Evolutionary conservation across 106 monocot genomes (phyloP), one percentile per base, ranked within the genome.

Genomic region (Ottelia alismoides): DNA sequence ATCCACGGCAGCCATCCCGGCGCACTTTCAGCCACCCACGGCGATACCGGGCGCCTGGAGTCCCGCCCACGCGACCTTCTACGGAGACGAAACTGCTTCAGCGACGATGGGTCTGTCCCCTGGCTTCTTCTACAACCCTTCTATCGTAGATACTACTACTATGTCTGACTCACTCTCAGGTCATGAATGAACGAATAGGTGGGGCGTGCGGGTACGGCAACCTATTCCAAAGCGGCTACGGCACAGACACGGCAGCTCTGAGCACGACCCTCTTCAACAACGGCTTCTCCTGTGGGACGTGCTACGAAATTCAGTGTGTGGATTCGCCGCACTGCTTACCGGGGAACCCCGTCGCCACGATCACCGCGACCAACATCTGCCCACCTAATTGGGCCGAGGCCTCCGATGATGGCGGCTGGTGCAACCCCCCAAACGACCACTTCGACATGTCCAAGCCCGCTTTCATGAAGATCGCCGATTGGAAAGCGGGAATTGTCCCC

Each of bases 361-460:
- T 92, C 20, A 87, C 92, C 2, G 87, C 77, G 17, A 87, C 92
- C 25, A 87, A 92, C 72, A 62, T 87, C 19, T 92, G 92, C 74
- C 92, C 92, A 0, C 83, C 92, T 0, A 92, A 92, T 52, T 83
- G 74, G 72, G 61, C 77, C 2, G 1, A 83, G 64, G 66, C 60
- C 55, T 73, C 75, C 21, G 68, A 88, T 64, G 43, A 70, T 18
- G 93, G 93, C 27, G 93, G 93, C n/a, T 93, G 93, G 93, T 93
- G 93, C 78, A 87, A 87, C 65, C 93, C 83, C 0, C 87, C 93
- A 0, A 50, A 65, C 28, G 18, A 60, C 1, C 93, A 93, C 35
- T 93, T 93, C 68, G 93, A 93, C 65, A 62, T 87, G 83, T 21
- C 93, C n/a, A 87, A 80, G 68, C 93, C 93, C 0, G 72, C 77